Base-by-base conservation (phyloP, 257 asterid genomes). In the Pogostemon cablin region DNA sequence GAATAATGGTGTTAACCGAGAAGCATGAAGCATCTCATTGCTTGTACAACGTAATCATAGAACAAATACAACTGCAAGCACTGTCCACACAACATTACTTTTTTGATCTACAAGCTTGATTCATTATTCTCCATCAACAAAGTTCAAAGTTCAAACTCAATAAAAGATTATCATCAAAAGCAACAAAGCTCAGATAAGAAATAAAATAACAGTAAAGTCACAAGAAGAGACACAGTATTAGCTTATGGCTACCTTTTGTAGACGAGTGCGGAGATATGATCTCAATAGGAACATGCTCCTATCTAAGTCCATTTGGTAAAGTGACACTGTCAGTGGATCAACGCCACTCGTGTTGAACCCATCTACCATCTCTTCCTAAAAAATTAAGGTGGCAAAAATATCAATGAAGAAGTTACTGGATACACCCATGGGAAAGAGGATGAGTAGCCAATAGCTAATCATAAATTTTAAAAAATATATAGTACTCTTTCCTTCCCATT, bases 301-400 rank as follows among this genome's bases (percentile, higher is more conserved):
- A 64, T 93, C 96, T 84, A 91, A 74, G 82, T 93, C 99, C 96
- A 91, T 87, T 83, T 89, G 93, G 83, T 91, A 87, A 67, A 93
- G 99, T 40, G 97, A 93, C 39, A 86, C 83, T 0, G 90, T 89
- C 54, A 93, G 87, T 1, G 96, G 97, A 72, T 93, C 99, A 44
- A 77, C 83, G 15, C 87, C 96, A 69, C 55, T 85, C 25, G 71
- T 78, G 64, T 73, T 80, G 68, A 72, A 84, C 46, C 87, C 89
- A 4, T 80, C 96, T 63, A 86, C 85, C 69, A 79, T 84, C 66
- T 86, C 96, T 84, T 93, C 99, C 98, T 93, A 63, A 52, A 63
- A 79, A 66, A 35, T 20, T 2, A 52, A 62, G 54, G 56, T 56
- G 57, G 55, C 32, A 66, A 54, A 15, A 54, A 71, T 42, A 48